Base-by-base conservation (phyloP, 805 yeast species). In the Wickerhamomyces subpelliculosus region DNA sequence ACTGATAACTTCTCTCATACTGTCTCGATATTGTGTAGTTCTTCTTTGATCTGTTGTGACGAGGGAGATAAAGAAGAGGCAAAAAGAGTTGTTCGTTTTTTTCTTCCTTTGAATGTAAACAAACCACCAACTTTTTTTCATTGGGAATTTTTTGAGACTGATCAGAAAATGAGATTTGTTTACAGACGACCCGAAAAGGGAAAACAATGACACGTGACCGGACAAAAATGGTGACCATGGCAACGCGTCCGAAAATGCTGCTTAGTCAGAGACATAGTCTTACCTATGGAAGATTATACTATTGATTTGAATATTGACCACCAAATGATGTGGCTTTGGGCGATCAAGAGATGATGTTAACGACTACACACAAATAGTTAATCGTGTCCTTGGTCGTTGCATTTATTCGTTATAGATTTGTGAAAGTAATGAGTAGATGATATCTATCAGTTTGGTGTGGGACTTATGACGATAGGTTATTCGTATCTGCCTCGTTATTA, bases 1-100 rank as follows among this genome's bases (percentile, higher is more conserved):
- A 71, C 94, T 85, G 61, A 85, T 84, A 51, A 85, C 95, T 78
- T 85, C 95, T 78, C 95, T 83, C 95, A 85, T 85, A 35, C 24
- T 43, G 35, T 11, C 29, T n/a, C 27, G 37, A 21, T 23, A 27
- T 23, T 16, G n/a, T 16, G 20, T 35, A 17, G 16, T 37, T 21
- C 34, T 32, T 27, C 34, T 21, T 19, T 18, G 9, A n/a, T 14
- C 18, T n/a, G n/a, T n/a, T n/a, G n/a, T n/a, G n/a, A n/a, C n/a
- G n/a, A n/a, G n/a, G n/a, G n/a, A n/a, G n/a, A n/a, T n/a, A n/a
- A n/a, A n/a, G n/a, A n/a, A n/a, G 22, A 29, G 32, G 32, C 32
- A 29, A 29, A 29, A 19, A 17, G 14, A 18, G 27, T 31, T 8
- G 12, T 36, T 27, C 22, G 26, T 9, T 27, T 27, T 32, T 29